Base-by-base conservation (phyloP, 371 early-diverging fungal genomes). In the Polyrhizophydium stewartii region DNA sequence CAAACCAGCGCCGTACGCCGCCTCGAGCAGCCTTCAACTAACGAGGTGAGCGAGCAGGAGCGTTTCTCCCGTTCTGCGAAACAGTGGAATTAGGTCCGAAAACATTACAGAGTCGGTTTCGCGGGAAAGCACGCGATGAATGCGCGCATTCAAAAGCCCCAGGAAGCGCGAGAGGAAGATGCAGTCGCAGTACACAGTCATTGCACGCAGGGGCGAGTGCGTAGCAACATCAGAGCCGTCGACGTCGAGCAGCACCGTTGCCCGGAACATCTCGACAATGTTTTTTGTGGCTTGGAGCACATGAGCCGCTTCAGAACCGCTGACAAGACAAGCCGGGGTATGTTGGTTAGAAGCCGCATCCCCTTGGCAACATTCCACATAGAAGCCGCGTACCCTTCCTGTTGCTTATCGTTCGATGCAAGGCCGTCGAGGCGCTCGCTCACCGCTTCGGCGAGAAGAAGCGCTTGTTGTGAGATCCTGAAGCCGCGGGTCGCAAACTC, bases 131-230 rank as follows among this genome's bases (percentile, higher is more conserved):
- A 27, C 16, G 5, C 16, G 10, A 10, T 12, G 30, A 21, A 53
- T 12, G 19, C 25, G 30, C n/a, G 27, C 5, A 7, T n/a, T n/a
- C 5, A 53, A 27, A 5, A 53, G 25, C n/a, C 53, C 25, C 3
- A 53, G 53, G n/a, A 12, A 25, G 10, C 25, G 53, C 3, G 10
- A 12, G n/a, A 53, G 5, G 25, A 53, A 53, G 10, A 53, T 3
- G n/a, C 53, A 53, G 53, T 53, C 27, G 35, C 53, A 53, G 53
- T 30, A 53, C 5, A 53, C 3, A 2, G 53, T 25, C 53, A 53
- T 53, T 6, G 35, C 53, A 16, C 53, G 53, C 32, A 31, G 2
- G 19, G 53, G 53, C 5, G 6, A 9, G 6, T 31, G 53, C 9
- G 6, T 3, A 3, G 16, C 10, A 12, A 10, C 53, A 53, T 6